Base-by-base conservation (phyloP, 225 moss, liverwort and hornwort species). In the Takakia lepidozioides region DNA sequence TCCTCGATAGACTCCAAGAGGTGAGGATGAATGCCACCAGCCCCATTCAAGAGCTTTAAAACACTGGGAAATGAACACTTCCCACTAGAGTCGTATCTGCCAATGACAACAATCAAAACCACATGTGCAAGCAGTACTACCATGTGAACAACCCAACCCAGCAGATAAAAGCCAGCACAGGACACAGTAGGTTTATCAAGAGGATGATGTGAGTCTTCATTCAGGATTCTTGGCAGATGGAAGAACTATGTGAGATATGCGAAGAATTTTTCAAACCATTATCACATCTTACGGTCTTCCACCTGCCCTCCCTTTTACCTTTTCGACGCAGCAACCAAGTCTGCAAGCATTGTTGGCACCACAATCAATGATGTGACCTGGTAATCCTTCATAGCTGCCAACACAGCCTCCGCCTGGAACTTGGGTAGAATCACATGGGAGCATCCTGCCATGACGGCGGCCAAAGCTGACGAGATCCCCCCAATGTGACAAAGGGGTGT, bases 351-450 rank as follows among this genome's bases (percentile, higher is more conserved):
- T 26, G 84, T 67, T 55, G 95, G 95, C 16, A 98, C 82, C 30
- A 76, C 68, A 39, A 90, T 87, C 82, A 98, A 82, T 28, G 87
- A 79, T 21, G 90, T 80, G 22, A 85, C 80, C 28, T 59, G 56
- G 63, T 84, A 61, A 24, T 58, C 43, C 55, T 58, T 65, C 29
- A 91, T 85, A 56, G 72, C 77, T 62, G 60, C 62, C 46, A 87
- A 79, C n/a, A 81, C 83, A 37, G 71, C 52, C 19, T 52, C 61
- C 15, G 80, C 58, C 43, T 81, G 80, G 61, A 85, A 98, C 50
- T 76, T 87, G 61, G 98, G 98, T 49, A 98, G 38, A 48, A 98
- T 71, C 43, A 98, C 71, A 67, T 87, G 98, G 15, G 81, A 91
- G 14, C 92, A 80, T 65, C 83, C 80, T 19, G 78, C 85, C 91